phyloP scores from a whole-genome alignment of 371 early-diverging fungal genomes.

The Mucor indicus region DNA sequence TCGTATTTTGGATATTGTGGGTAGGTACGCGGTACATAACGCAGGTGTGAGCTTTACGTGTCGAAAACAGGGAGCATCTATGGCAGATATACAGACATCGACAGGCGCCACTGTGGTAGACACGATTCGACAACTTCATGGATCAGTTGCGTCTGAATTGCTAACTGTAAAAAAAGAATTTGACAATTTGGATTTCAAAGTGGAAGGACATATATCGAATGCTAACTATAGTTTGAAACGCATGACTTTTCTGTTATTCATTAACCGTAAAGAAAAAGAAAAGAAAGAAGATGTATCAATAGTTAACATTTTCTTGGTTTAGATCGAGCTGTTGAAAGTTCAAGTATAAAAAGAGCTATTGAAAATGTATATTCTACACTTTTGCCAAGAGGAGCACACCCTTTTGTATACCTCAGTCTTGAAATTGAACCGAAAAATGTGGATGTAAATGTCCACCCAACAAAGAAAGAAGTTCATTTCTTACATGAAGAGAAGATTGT shows the following conservation, averaged over 20 bases:
- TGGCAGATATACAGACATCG: constrained; percentile 76
- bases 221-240: constrained; percentile 82
- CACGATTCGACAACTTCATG: constrained; percentile 81
- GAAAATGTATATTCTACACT: constrained; percentile 76
- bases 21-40: constrained; percentile 90
- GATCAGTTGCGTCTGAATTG: constrained; percentile 74
- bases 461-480: constrained; percentile 67
- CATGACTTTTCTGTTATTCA: constrained; percentile 83
- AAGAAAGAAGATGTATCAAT: neutral
- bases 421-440: constrained; percentile 79
- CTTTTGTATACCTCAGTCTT: constrained; percentile 91
- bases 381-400: constrained; percentile 85
- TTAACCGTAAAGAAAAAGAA: constrained; percentile 68
- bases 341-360: constrained; percentile 74
- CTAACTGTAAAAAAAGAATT: constrained; percentile 49
- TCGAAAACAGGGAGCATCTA: constrained; percentile 71
- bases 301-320: neutral
- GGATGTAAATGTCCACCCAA: constrained; percentile 95
- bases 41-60: constrained; percentile 78
- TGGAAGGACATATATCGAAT: constrained; percentile 75
- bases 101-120: constrained; percentile 58
- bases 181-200: constrained; percentile 47
- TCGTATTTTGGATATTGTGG: constrained; percentile 82
- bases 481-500: constrained; percentile 86
- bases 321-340: constrained; percentile 90